phyloP scores from a whole-genome alignment of 345 rosid genomes.

The Dipteronia sinensis region DNA sequence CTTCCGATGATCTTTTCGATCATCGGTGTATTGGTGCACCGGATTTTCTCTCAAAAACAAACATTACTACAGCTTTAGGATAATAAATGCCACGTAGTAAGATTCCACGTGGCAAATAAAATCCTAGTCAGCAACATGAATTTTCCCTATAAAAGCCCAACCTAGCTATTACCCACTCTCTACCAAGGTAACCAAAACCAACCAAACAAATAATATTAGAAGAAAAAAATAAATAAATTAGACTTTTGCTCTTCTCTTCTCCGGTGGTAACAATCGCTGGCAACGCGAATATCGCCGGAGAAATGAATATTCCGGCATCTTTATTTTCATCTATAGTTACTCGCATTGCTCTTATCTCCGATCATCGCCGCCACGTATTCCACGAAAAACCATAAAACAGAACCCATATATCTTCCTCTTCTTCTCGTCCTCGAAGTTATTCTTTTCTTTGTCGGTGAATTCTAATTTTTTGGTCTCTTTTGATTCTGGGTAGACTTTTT shows the following conservation, averaged over 20 bases:
- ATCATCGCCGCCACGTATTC: conserved; percentile 76
- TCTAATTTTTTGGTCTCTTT: conserved; percentile 14
- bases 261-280: conserved; percentile 25
- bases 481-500: background rate
- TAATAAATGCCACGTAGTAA: conserved; percentile 7
- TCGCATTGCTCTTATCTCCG: conserved; percentile 51
- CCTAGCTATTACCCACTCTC: conserved; percentile 20
- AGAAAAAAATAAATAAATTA: background rate
- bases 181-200: conserved; percentile 23
- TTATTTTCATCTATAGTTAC: conserved; percentile 21
- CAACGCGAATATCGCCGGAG: conserved; percentile 46
- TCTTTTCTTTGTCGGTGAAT: conserved; percentile 30
- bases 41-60: background rate
- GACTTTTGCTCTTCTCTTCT: background rate
- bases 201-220: conserved; percentile 25
- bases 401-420: conserved; percentile 11
- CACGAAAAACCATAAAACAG: conserved; percentile 46
- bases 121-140: conserved; percentile 42
- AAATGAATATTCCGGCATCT: conserved; percentile 49
- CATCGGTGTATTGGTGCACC: no score
- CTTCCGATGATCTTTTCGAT: no score
- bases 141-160: conserved; percentile 38
- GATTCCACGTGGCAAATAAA: conserved; percentile 10
- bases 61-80: background rate
- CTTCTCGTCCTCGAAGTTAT: conserved; percentile 13